Evolutionary conservation across 2,329 filamentous ascomycete genomes (phyloP).

Genomic region (Fusarium citri): DNA sequence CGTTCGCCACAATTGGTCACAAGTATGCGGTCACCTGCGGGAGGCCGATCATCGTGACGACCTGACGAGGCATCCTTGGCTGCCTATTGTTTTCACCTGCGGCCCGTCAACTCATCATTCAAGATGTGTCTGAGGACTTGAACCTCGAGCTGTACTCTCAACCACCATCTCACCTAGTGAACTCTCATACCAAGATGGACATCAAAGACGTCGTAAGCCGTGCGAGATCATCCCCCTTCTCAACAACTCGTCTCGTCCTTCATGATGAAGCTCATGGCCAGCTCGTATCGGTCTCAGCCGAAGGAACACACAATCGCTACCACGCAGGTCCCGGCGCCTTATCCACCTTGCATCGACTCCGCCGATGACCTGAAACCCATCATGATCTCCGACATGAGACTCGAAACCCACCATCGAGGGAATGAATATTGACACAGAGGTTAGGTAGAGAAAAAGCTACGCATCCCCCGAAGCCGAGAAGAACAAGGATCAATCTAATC

Average conservation of each 20-base stretch:
- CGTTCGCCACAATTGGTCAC: background rate
- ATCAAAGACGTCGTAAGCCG: conserved; percentile 2
- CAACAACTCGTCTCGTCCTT: background rate
- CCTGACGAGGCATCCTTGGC: background rate
- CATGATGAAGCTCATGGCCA: background rate
- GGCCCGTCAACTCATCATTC: background rate
- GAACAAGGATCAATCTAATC: no score
- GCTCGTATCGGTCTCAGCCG: rapidly evolving
- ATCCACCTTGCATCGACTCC: background rate
- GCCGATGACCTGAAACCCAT: background rate
- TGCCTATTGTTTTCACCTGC: background rate
- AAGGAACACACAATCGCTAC: background rate
- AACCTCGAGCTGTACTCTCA: background rate
- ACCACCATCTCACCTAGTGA: no score
- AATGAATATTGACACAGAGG: no score
- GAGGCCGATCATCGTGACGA: background rate
- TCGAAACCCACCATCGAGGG: conserved; percentile 37
- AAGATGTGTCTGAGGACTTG: background rate
- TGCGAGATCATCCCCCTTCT: background rate
- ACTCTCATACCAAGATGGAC: conserved; percentile 3
- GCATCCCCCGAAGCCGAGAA: no score
- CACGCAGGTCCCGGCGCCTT: conserved; percentile 3
- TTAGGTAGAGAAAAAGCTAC: no score
- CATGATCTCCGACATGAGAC: conserved; percentile 10
- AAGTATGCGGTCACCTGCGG: background rate